A percentile compares a stretch with the other conserved stretches of the same genome.
Evolutionary conservation across 192 early-diverging fungal species (phyloP).

Genomic region (Rhizophagus clarus): DNA sequence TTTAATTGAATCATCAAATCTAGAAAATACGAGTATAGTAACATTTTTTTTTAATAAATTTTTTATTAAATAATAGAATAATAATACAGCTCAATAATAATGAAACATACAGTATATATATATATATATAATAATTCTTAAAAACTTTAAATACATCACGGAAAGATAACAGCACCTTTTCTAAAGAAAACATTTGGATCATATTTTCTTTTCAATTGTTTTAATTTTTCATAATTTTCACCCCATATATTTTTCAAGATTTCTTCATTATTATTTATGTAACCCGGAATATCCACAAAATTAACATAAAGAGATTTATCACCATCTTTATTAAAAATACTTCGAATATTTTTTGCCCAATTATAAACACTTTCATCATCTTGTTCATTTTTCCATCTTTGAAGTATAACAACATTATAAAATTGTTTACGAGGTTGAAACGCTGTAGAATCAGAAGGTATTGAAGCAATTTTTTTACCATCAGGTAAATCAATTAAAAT

Average conservation of each 20-base stretch:
- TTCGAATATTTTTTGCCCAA: neutral
- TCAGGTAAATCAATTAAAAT: neutral
- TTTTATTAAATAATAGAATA: too few relatives aligned
- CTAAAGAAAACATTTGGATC: neutral
- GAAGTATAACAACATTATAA: neutral
- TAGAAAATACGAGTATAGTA: too few relatives aligned
- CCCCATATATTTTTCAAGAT: neutral
- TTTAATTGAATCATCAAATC: too few relatives aligned
- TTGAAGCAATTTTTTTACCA: neutral
- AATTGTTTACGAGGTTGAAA: neutral
- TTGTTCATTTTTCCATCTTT: neutral
- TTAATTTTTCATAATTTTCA: neutral
- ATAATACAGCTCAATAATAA: too few relatives aligned
- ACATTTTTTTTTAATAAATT: too few relatives aligned
- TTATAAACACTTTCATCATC: neutral
- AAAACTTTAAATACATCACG: neutral
- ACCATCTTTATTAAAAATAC: neutral
- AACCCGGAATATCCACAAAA: neutral
- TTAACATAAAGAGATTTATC: neutral
- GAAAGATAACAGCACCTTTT: neutral
- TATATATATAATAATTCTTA: too few relatives aligned
- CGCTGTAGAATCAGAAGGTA: neutral
- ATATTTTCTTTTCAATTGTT: constrained; percentile 11
- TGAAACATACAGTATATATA: too few relatives aligned
- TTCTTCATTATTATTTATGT: neutral